Evolutionary conservation across 352 stramenopile species (phyloP), one percentile per base, ranked within the genome.

Genomic region (Bremia lactucae): DNA sequence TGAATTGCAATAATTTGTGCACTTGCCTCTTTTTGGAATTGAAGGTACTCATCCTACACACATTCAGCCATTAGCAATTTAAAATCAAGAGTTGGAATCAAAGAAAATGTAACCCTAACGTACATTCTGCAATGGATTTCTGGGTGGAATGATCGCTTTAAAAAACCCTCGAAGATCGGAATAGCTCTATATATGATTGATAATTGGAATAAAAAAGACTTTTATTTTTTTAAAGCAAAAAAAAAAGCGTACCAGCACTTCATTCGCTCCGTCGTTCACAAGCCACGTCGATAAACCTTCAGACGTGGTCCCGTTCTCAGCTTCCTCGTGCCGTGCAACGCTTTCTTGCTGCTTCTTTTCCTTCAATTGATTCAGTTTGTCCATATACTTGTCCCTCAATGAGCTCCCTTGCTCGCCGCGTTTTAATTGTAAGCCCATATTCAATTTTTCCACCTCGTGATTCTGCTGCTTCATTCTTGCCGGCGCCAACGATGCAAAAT

Each of bases 291-390:
- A 77, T 22, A 85, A 46, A 6, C 75, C 72, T 23, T 69, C 74
- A 2, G 66, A 76, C 35, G 64, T 76, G 9, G 60, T 49, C 7
- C 44, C 31, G 2, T 5, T 47, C 21, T 57, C 25, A 4, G 46
- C 49, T 34, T 68, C 56, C n/a, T 75, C 56, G 33, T 59, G 24
- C 9, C 38, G 49, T 11, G 23, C 51, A 6, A 31, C 21, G 1
- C 6, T 36, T n/a, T 9, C 36, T 63, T 46, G 56, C 42, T 61
- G 43, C 9, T 57, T 53, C 38, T 84, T 86, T 23, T 74, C 63
- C 46, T 83, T 87, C 3, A 88, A 37, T 40, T 63, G 46, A 11
- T 71, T 83, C 33, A 88, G 60, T 44, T 84, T 86, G 52, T 80
- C 68, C 49, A 88, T 35, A 42, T 88, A 88, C 52, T 88, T 88